These are phyloP conservation scores for Collybia nuda DNA, from an alignment of 768 basidiomycete genomes.

Conservation along the genomic window DNA sequence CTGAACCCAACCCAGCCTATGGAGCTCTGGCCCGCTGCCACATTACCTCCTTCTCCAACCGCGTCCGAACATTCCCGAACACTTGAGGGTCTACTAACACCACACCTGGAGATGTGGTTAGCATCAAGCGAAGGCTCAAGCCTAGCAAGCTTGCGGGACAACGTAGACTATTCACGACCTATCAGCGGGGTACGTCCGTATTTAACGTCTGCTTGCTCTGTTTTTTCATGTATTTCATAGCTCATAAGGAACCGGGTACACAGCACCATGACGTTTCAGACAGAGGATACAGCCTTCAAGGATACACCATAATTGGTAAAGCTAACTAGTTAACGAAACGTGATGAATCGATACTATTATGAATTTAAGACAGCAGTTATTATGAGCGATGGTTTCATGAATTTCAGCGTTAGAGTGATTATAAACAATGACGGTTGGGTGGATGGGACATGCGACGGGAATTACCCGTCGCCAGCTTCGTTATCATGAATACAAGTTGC, in stretches of 20 bases:
- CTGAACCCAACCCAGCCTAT: constrained; percentile 6
- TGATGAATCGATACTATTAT: not conserved
- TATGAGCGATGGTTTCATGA: not conserved
- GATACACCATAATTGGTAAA: not conserved
- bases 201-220: not conserved
- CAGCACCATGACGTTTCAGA: constrained; percentile 28
- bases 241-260: constrained; percentile 24
- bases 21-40: constrained; percentile 23
- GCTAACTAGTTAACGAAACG: not conserved
- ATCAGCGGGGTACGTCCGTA: constrained; percentile 27
- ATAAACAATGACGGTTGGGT: constrained; percentile 1
- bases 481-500: constrained; percentile 50
- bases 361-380: not conserved
- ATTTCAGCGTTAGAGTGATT: not conserved
- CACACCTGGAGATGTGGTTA: constrained; percentile 17
- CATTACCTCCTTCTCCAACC: constrained; percentile 26
- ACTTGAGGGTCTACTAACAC: constrained; percentile 29
- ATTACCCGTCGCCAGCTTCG: constrained; percentile 22
- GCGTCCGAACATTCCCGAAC: constrained; percentile 26
- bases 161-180: constrained; percentile 39
- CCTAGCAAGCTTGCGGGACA: constrained; percentile 33
- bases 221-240: constrained; percentile 9
- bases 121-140: constrained; percentile 24
- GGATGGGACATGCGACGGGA: constrained; percentile 12
- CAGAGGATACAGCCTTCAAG: constrained; percentile 6